A percentile compares a stretch with the other conserved stretches of the same genome.
Conservation (phyloP, 2,329 filamentous ascomycete species). For the Colletotrichum caudatum region DNA sequence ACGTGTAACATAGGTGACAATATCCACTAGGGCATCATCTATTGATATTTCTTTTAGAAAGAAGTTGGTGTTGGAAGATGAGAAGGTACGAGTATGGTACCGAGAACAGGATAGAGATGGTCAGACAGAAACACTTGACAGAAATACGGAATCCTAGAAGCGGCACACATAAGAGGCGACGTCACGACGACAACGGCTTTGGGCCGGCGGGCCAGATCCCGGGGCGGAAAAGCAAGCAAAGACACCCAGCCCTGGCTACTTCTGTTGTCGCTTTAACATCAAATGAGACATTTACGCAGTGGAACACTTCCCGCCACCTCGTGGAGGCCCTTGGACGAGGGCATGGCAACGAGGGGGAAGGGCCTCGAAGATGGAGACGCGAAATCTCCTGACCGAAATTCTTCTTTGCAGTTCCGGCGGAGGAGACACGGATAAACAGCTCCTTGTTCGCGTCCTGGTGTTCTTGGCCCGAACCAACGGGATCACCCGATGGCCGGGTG, state of each 20-base stretch:
- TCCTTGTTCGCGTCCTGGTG: background rate
- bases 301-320: background rate
- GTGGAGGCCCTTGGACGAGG: background rate
- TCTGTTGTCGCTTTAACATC: background rate
- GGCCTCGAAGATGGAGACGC: background rate
- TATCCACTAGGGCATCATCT: background rate
- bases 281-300: background rate
- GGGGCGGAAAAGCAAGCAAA: background rate
- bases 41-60: background rate
- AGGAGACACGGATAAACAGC: background rate
- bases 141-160: background rate
- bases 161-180: background rate
- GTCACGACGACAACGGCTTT: background rate
- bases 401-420: background rate
- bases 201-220: background rate
- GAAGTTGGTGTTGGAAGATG: background rate
- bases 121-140: background rate
- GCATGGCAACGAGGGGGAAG: background rate
- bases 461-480: background rate
- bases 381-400: background rate
- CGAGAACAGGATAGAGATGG: background rate
- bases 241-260: background rate
- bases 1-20: background rate
- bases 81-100: background rate
- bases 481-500: background rate